Base-by-base conservation (phyloP, 179 eudicot species). In the Gypsophila paniculata region DNA sequence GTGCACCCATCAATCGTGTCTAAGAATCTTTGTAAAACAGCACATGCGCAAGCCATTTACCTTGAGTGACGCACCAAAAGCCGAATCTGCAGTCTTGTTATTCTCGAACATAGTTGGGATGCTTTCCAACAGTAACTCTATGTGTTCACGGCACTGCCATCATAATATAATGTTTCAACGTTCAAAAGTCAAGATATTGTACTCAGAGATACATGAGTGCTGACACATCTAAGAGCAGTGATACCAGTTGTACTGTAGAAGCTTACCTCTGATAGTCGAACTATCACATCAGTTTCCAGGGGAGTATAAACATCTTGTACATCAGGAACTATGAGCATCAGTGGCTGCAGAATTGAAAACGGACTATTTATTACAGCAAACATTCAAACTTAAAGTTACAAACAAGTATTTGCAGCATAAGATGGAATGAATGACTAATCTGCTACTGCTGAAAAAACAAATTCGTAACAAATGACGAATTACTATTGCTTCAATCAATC, bases 311-410 rank as follows among this genome's bases (percentile, higher is more conserved):
- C 98, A 76, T 91, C 98, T 80, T 91, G 93, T 51, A 93, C 82
- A 82, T 93, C 96, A 80, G 98, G 96, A 78, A 93, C 96, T 78
- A 93, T 91, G 59, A 93, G 98, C 96, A 90, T 91, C 89, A 91
- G 58, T 5, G 98, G 98, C 98, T 90, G 90, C 73, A 73, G 49
- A 60, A 51, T 55, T 51, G 38, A 38, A 48, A 19, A 38, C 13
- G 48, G 18, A 36, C 10, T 8, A n/a, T 38, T 74, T 17, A 74
- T 63, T 38, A 74, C 46, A 58, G 48, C 18, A 69, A 53, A 70
- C 63, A 29, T 4, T 57, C 13, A 64, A 42, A 42, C 42, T 23
- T 26, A 17, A 44, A 42, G 60, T 51, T 14, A 42, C 22, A 52
- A 68, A 14, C 67, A 61, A 48, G 17, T 48, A 63, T 34, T 38